Conservation (phyloP, 225 moss, liverwort and hornwort genomes). For the Bryoerythrophyllum caledonicum region DNA sequence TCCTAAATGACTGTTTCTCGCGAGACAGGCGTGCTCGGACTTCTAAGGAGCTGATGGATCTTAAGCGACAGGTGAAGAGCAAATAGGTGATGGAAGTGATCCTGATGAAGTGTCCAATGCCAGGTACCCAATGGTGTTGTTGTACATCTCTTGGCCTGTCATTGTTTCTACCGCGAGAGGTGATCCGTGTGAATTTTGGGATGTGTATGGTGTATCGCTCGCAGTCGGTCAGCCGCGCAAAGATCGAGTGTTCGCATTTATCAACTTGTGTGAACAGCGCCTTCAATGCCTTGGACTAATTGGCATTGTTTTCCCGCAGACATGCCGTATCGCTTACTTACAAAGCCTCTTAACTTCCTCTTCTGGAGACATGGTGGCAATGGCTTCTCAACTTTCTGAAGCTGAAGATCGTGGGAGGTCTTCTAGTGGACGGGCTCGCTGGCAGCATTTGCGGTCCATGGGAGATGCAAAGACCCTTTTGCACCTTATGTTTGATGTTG, state of each 20-base stretch:
- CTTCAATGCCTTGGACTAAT: no score
- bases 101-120: slow-evolving; percentile 51
- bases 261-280: no score
- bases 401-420: slow-evolving; percentile 89
- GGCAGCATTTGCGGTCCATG: slow-evolving; percentile 86
- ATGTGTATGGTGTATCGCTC: no score
- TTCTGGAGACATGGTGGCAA: slow-evolving; percentile 76
- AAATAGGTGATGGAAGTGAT: slow-evolving; percentile 31
- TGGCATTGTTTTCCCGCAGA: no score
- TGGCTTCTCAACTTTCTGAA: slow-evolving; percentile 95
- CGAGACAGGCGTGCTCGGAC: slow-evolving; percentile 53
- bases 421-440: slow-evolving; percentile 72
- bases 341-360: slow-evolving; percentile 74
- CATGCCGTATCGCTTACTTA: slow-evolving; percentile 74
- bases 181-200: no score
- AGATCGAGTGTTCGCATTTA: not conserved
- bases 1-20: no score
- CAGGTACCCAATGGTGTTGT: slow-evolving; percentile 21
- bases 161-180: no score
- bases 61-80: slow-evolving; percentile 62
- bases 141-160: no score
- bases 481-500: slow-evolving; percentile 72
- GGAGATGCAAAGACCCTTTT: slow-evolving; percentile 84
- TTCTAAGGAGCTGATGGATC: slow-evolving; percentile 63
- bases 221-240: no score